Base-by-base conservation (phyloP, 345 rosid species). In the Citrus unshiu region DNA sequence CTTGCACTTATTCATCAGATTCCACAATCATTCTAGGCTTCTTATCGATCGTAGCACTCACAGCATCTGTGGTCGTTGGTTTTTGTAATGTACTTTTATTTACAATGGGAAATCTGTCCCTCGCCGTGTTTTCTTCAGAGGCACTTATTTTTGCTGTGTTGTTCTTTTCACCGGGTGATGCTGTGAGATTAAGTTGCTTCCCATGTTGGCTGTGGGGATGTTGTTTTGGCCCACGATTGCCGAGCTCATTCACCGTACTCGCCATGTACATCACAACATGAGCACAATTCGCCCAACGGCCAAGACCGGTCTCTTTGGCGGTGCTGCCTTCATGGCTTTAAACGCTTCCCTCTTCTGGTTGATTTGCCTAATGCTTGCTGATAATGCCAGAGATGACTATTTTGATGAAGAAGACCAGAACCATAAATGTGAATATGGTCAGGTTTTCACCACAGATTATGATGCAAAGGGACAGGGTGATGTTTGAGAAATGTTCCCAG, bases 301-400 rank as follows among this genome's bases (percentile, higher is more conserved):
- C 40, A 81, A 83, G 77, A 72, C 75, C 5, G 83, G 83, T 19
- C 81, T 85, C 22, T 76, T 85, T 72, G 84, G 85, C 2, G 84
- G 84, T 2, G 86, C 68, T 1, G 84, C 85, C 49, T 80, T 82
- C 76, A 3, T 80, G 68, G 67, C 88, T 58, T 73, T 85, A 8
- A 64, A 76, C 69, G 82, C 88, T 73, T 68, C 82, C 13, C 83
- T 85, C 43, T 85, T 80, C 79, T 83, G 86, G 84, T 59, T 85
- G 78, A 60, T 85, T 27, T 75, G 84, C 70, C 79, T 85, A 22
- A 83, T 78, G 79, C 82, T 85, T 4, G 75, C 77, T 1, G n/a
- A 29, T 27, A 80, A 83, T 73, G 79, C 73, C 29, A 69, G 81
- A 73, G 83, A 65, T 9, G 79, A 82, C 46, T 79, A 79, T 71